Evolutionary conservation across 495 filamentous ascomycete genomes (phyloP).

Genomic region (Cercophora samala): DNA sequence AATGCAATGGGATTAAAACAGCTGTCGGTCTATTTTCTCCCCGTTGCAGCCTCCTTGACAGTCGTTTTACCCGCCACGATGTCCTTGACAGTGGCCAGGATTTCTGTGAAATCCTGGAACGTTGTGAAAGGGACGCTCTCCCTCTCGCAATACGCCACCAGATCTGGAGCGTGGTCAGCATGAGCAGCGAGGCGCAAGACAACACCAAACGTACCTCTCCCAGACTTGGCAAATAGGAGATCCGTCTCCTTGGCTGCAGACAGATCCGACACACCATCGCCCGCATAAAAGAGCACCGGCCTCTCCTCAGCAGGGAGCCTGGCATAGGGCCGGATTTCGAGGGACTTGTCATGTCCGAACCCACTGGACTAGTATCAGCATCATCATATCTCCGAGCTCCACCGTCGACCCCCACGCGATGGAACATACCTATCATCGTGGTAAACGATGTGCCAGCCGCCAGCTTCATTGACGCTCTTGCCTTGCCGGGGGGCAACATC

Average conservation of each 20-base stretch:
- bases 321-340: conserved; percentile 83
- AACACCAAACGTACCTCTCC: conserved; percentile 59
- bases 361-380: conserved; percentile 46
- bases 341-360: conserved; percentile 91
- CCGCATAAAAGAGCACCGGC: conserved; percentile 81
- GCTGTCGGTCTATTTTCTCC: conserved; percentile 21
- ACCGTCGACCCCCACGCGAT: not conserved
- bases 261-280: conserved; percentile 85
- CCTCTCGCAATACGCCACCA: conserved; percentile 75
- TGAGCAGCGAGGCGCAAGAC: not conserved
- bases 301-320: conserved; percentile 59
- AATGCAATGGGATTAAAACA: not conserved
- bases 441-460: conserved; percentile 83
- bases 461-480: conserved; percentile 65
- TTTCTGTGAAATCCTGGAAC: conserved; percentile 74
- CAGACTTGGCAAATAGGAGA: conserved; percentile 85
- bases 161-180: conserved; percentile 67
- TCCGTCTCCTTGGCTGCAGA: conserved; percentile 86
- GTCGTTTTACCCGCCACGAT: conserved; percentile 60
- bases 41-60: conserved; percentile 44
- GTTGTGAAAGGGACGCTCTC: conserved; percentile 76
- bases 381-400: conserved; percentile 7
- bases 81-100: conserved; percentile 67
- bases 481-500: conserved; percentile 63
- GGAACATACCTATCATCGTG: conserved; percentile 71